Conservation (phyloP, 1,139 yeast genomes). For the Trichomonascaceae sp. region DNA sequence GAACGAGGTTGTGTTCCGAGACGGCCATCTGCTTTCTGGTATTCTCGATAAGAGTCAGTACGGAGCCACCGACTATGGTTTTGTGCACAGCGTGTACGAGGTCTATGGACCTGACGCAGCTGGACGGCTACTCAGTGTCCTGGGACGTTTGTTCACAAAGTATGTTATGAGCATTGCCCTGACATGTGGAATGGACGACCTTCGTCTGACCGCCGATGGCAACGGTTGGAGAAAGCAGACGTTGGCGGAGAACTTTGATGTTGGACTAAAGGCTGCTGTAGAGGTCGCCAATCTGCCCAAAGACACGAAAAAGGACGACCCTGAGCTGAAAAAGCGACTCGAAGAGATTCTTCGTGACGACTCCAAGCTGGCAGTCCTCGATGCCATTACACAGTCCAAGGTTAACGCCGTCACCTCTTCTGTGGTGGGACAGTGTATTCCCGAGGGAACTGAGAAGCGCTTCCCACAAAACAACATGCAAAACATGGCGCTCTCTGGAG, state of each 20-base stretch:
- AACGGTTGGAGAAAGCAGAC: constrained; percentile 80
- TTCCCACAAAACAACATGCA: constrained; percentile 98
- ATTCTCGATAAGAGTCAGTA: constrained; percentile 95
- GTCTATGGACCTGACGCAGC: constrained; percentile 88
- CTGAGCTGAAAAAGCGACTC: constrained; percentile 74
- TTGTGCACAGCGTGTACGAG: constrained; percentile 93
- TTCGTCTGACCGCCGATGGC: constrained; percentile 84
- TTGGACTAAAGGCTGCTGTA: constrained; percentile 83
- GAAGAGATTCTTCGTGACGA: constrained; percentile 95
- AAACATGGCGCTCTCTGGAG: constrained; percentile 98
- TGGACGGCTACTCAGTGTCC: constrained; percentile 75
- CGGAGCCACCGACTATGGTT: constrained; percentile 96
- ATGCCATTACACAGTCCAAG: constrained; percentile 91
- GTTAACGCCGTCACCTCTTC: constrained; percentile 85
- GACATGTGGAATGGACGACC: constrained; percentile 99
- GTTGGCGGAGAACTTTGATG: constrained; percentile 59
- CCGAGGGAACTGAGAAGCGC: constrained; percentile 88
- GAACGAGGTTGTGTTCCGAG: constrained; percentile 69
- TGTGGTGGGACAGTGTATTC: constrained; percentile 90
- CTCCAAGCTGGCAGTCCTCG: constrained; percentile 80
- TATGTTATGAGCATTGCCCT: constrained; percentile 87
- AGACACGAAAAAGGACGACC: constrained; percentile 41
- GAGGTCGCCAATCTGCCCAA: constrained; percentile 80
- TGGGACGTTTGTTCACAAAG: constrained; percentile 90
- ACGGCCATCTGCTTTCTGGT: constrained; percentile 86